Evolutionary conservation across 768 basidiomycete species (phyloP).

Genomic region (Russula griseocarnosa): DNA sequence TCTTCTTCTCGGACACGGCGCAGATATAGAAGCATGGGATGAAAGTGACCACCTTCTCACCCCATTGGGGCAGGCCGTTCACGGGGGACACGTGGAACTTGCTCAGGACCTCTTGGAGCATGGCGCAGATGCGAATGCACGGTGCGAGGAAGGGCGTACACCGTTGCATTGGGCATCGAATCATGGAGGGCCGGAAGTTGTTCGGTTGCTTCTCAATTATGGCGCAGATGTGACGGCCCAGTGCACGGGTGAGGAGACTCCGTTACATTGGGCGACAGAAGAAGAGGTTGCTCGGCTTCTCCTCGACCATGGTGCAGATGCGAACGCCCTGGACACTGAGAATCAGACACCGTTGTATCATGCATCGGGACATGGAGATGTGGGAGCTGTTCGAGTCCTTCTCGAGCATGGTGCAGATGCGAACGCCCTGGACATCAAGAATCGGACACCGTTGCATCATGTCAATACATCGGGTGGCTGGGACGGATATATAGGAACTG

Average conservation of each 20-base stretch:
- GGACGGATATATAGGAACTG: no score
- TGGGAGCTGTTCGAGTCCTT: no score
- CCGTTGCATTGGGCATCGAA: neutral
- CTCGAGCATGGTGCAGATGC: no score
- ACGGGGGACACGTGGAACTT: neutral
- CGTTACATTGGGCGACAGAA: neutral
- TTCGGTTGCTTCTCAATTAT: neutral
- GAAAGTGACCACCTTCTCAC: no score
- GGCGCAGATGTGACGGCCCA: neutral
- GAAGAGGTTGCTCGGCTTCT: neutral
- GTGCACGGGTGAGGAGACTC: neutral
- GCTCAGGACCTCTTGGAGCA: neutral
- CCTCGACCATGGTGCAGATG: neutral
- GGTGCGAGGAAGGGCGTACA: rapidly evolving
- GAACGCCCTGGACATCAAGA: no score
- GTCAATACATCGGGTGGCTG: no score
- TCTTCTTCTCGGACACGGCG: no score
- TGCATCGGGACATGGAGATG: neutral
- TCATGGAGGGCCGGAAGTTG: neutral
- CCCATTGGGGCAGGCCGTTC: no score
- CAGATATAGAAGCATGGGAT: no score
- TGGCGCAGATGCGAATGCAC: neutral
- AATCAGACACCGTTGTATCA: neutral
- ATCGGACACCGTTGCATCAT: no score
- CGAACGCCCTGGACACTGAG: neutral